These are phyloP conservation scores for Boletus pseudo-olivaceus DNA, from an alignment of 768 basidiomycete species.

Conservation along the genomic window DNA sequence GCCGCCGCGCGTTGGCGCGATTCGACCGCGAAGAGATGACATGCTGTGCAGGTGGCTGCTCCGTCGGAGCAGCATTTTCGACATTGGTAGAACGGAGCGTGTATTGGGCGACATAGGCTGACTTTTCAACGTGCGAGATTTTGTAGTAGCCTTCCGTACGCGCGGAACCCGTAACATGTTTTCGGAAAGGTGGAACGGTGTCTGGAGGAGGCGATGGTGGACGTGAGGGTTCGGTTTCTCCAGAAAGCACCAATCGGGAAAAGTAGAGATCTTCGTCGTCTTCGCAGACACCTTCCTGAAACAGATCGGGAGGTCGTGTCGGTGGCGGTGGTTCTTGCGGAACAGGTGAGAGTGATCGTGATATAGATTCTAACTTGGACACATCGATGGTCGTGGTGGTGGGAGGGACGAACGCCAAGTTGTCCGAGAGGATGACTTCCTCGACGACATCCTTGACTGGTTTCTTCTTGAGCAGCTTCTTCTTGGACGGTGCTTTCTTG, in stretches of 20 bases:
- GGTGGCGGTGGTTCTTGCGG: conserved; percentile 41
- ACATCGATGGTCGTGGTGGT: conserved; percentile 49
- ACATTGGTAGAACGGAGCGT: conserved; percentile 53
- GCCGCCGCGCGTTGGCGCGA: conserved; percentile 86
- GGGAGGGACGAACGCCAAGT: conserved; percentile 47
- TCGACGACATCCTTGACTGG: conserved; percentile 40
- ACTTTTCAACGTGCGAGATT: conserved; percentile 88
- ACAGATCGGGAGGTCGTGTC: conserved; percentile 48
- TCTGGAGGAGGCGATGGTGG: conserved; percentile 36
- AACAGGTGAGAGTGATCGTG: conserved; percentile 51
- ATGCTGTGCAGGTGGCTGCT: conserved; percentile 47
- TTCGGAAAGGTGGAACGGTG: conserved; percentile 54
- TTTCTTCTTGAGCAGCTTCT: conserved; percentile 37
- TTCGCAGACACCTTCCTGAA: conserved; percentile 58
- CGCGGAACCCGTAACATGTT: conserved; percentile 81
- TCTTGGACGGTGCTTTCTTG: conserved; percentile 27
- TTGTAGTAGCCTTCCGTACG: conserved; percentile 96
- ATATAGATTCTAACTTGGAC: conserved; percentile 40
- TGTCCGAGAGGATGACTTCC: conserved; percentile 49
- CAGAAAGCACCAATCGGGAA: conserved; percentile 40
- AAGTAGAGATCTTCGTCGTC: conserved; percentile 93
- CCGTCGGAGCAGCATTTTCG: conserved; percentile 38
- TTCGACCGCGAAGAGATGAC: conserved; percentile 82
- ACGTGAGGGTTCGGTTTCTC: conserved; percentile 24
- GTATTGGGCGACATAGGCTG: conserved; percentile 88